A percentile compares a stretch with the other conserved stretches of the same genome.
phyloP scores from a whole-genome alignment of 768 basidiomycete species.

The Chalciporus pseudorubinellus region DNA sequence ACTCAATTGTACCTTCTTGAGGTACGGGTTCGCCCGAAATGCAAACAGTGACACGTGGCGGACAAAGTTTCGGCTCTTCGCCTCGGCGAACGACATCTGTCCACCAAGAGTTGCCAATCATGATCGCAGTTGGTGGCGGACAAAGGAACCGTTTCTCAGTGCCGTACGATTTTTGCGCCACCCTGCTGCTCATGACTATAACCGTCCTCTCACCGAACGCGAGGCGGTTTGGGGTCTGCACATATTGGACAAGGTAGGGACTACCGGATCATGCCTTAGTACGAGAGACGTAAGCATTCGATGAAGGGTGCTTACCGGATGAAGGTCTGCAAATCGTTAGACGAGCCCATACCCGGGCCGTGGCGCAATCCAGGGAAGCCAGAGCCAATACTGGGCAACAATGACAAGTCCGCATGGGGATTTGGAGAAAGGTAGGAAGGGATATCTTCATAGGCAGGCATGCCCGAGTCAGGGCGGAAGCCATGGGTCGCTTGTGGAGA shows the following conservation, averaged over 20 bases:
- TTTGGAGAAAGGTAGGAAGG: slow-evolving; percentile 52
- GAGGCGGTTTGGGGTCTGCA: slow-evolving; percentile 79
- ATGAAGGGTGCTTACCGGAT: slow-evolving; percentile 53
- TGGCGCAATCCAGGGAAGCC: slow-evolving; percentile 65
- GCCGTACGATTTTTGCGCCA: slow-evolving; percentile 96
- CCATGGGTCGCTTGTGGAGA: slow-evolving; percentile 68
- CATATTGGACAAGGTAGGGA: slow-evolving; percentile 82
- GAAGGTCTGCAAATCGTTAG: slow-evolving; percentile 76
- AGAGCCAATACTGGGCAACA: slow-evolving; percentile 62
- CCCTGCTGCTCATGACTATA: slow-evolving; percentile 96
- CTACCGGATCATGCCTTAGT: slow-evolving; percentile 35
- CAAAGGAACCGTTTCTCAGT: slow-evolving; percentile 95
- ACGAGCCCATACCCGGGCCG: slow-evolving; percentile 53
- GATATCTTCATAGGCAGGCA: slow-evolving; percentile 57
- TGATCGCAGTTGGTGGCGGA: slow-evolving; percentile 89
- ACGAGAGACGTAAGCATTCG: slow-evolving; percentile 15
- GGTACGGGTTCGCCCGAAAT: slow-evolving; percentile 89
- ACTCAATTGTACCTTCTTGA: slow-evolving; percentile 82
- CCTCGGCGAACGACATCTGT: slow-evolving; percentile 72
- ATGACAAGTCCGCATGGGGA: slow-evolving; percentile 54
- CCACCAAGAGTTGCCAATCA: slow-evolving; percentile 97
- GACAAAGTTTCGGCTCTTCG: slow-evolving; percentile 69
- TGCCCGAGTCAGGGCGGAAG: slow-evolving; percentile 51
- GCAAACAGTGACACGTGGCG: slow-evolving; percentile 82
- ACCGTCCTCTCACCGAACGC: slow-evolving; percentile 92